A percentile compares a stretch with the other conserved stretches of the same genome.
Evolutionary conservation across 371 early-diverging fungal species (phyloP).

Genomic region (Choanephora cucurbitarum): DNA sequence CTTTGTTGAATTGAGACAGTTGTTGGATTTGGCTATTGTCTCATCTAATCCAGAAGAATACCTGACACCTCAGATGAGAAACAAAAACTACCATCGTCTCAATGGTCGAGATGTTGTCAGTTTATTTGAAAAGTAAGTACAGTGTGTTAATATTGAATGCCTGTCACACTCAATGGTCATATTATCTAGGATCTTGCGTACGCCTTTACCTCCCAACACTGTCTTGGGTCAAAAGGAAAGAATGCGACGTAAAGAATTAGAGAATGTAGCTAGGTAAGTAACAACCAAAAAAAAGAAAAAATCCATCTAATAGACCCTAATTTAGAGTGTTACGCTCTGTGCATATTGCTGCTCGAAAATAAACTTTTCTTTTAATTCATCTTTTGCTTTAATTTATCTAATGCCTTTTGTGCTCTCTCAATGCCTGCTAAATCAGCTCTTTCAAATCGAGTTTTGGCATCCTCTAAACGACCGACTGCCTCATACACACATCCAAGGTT

Average conservation of each 20-base stretch:
- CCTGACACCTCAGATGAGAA: conserved; percentile 60
- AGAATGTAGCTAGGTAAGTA: conserved; percentile 53
- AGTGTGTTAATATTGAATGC: no score
- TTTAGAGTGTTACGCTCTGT: conserved; percentile 42
- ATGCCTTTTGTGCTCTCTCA: conserved; percentile 52
- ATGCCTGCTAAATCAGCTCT: conserved; percentile 64
- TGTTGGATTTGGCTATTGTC: conserved; percentile 58
- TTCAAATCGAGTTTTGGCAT: conserved; percentile 71
- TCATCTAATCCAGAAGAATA: conserved; percentile 79
- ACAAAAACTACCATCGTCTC: conserved; percentile 64
- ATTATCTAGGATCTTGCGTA: conserved; percentile 23
- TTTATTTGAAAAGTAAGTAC: conserved; percentile 83
- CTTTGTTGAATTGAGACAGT: conserved; percentile 76
- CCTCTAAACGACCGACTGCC: conserved; percentile 64
- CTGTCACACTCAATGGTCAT: no score
- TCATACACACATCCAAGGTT: conserved; percentile 81
- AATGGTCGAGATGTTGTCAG: conserved; percentile 63
- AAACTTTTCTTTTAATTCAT: conserved; percentile 9
- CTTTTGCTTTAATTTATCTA: conserved; percentile 39
- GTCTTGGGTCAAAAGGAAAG: conserved; percentile 30
- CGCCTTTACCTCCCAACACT: conserved; percentile 16
- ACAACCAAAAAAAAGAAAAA: background rate
- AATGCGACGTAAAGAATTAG: conserved; percentile 46
- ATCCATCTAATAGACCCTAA: background rate
- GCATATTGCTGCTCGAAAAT: conserved; percentile 29